Conservation (phyloP, 164 flowering plant species). For the Liriodendron chinense region DNA sequence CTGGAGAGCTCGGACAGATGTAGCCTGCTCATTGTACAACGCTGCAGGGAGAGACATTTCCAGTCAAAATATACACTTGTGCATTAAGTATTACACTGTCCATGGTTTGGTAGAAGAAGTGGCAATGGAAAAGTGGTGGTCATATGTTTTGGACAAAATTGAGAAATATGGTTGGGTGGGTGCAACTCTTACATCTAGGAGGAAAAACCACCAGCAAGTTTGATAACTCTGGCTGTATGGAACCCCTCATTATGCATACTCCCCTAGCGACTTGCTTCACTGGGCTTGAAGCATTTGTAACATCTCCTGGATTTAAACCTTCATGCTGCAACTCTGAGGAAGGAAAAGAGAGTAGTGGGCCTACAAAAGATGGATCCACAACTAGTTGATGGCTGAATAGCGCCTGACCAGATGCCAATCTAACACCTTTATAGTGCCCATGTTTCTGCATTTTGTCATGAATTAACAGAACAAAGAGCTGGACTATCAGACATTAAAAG, state of each 20-base stretch:
- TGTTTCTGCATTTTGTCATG: conserved; percentile 36
- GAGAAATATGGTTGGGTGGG: neutral
- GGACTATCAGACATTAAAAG: neutral
- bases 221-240: conserved; percentile 53
- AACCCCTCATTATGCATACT: conserved; percentile 58
- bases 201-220: conserved; percentile 67
- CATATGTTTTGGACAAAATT: neutral
- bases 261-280: conserved; percentile 68
- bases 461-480: neutral
- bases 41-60: conserved; percentile 39
- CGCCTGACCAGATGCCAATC: conserved; percentile 80
- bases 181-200: conserved; percentile 66
- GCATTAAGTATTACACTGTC: neutral
- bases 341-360: conserved; percentile 26
- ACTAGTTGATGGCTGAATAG: conserved; percentile 62
- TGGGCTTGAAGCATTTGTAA: conserved; percentile 4
- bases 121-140: neutral
- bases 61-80: conserved; percentile 4
- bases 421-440: conserved; percentile 59
- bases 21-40: conserved; percentile 65
- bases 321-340: conserved; percentile 20
- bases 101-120: neutral
- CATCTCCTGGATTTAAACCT: conserved; percentile 12
- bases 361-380: conserved; percentile 55
- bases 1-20: conserved; percentile 74